Evolutionary conservation across 2,329 filamentous ascomycete species (phyloP).

Genomic region (Penicillium sp.): DNA sequence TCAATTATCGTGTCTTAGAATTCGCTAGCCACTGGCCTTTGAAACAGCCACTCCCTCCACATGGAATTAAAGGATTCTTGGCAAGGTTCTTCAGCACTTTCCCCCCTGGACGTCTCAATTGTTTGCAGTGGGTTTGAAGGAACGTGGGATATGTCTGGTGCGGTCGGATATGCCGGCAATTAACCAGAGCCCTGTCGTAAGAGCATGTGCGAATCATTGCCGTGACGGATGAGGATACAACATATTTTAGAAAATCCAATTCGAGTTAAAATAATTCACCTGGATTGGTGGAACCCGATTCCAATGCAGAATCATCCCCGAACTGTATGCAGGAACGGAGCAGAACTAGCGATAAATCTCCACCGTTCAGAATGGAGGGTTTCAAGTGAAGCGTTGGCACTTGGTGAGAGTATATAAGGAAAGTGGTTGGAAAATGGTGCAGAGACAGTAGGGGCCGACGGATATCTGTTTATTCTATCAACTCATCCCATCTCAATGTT

Average conservation of each 20-base stretch:
- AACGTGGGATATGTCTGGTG: not conserved
- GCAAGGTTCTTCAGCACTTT: conserved; percentile 2
- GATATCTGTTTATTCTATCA: not conserved
- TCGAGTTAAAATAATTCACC: not conserved
- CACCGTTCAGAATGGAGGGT: conserved; percentile 14
- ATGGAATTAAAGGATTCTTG: conserved; percentile 15
- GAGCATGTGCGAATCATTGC: not conserved
- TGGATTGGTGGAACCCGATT: conserved; percentile 21
- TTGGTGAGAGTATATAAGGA: not conserved
- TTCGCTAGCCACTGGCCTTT: not conserved
- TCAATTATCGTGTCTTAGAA: not conserved
- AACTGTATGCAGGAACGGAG: conserved; percentile 4
- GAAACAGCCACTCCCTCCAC: conserved; percentile 16
- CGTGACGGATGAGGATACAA: conserved; percentile 7
- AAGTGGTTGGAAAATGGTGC: not conserved
- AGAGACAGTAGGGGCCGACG: not conserved
- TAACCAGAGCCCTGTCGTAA: too few relatives aligned
- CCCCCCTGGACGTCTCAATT: too few relatives aligned
- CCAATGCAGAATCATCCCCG: conserved; percentile 1
- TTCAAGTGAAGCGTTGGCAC: conserved; percentile 6
- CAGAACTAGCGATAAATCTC: conserved; percentile 6
- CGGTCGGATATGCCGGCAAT: not conserved
- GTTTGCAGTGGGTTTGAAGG: too few relatives aligned
- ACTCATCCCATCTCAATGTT: conserved; percentile 17
- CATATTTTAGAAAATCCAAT: not conserved